phyloP scores from a whole-genome alignment of 2,329 filamentous ascomycete genomes.

The Penicillium frequentans region DNA sequence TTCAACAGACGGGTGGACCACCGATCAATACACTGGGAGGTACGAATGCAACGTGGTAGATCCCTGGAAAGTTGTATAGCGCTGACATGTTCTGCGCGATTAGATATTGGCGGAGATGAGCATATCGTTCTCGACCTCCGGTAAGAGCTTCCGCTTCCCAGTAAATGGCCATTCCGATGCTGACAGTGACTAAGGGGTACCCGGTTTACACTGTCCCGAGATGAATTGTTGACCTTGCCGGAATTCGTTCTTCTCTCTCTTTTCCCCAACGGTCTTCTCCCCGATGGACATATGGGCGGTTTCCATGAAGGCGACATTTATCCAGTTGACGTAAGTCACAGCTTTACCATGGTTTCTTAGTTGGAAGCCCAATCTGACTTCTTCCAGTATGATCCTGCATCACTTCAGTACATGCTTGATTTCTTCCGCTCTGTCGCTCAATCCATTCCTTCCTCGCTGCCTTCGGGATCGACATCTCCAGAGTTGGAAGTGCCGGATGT shows the following conservation, averaged over 20 bases:
- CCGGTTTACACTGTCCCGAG: slow-evolving; percentile 88
- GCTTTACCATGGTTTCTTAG: neutral
- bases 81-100: neutral
- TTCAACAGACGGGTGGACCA: slow-evolving; percentile 84
- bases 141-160: slow-evolving; percentile 53
- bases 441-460: slow-evolving; percentile 72
- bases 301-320: slow-evolving; percentile 93
- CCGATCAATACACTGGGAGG: slow-evolving; percentile 87
- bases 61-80: slow-evolving; percentile 3
- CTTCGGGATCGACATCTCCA: slow-evolving; percentile 64
- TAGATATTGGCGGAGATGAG: slow-evolving; percentile 84
- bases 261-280: slow-evolving; percentile 96
- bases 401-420: slow-evolving; percentile 97
- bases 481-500: slow-evolving; percentile 67
- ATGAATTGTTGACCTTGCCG: slow-evolving; percentile 90
- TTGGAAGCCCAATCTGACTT: slow-evolving; percentile 5
- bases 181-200: slow-evolving; percentile 65
- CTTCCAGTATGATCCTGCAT: slow-evolving; percentile 87
- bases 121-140: slow-evolving; percentile 92
- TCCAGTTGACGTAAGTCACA: slow-evolving; percentile 86
- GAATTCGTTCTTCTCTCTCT: slow-evolving; percentile 98
- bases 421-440: slow-evolving; percentile 96
- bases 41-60: slow-evolving; percentile 37
- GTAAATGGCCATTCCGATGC: neutral
- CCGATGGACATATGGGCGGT: slow-evolving; percentile 91